Evolutionary conservation across 306 rosid species (phyloP), one percentile per base, ranked within the genome.

Genomic region (Dalbergia oliveri): DNA sequence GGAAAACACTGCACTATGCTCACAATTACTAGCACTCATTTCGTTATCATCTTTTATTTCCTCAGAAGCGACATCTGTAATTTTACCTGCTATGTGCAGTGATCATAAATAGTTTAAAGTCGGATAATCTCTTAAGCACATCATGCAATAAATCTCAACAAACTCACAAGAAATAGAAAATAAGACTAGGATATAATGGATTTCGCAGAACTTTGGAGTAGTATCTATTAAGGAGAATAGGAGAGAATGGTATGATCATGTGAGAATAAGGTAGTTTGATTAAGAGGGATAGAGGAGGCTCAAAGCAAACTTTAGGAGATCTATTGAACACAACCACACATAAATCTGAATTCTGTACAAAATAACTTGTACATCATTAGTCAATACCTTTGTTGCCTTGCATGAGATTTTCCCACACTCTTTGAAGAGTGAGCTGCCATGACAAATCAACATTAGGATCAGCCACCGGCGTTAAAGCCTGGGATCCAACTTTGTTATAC

Each of bases 371-470:
- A 70, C 6, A 65, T 50, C 21, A 81, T 33, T 19, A 60, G 35
- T 59, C 50, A 66, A 44, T 86, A 96, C 99, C 97, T 86, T 84
- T 90, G 62, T 85, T 84, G 41, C 88, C 75, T 86, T 88, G 88
- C 85, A 91, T 84, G 74, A 91, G 90, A 84, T 84, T 93, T 84
- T 95, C 97, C 99, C 99, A 95, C 66, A 87, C 88, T 80, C 84
- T 88, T 86, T 90, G 94, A 86, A 95, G 93, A 69, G 77, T 72
- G 13, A 90, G 83, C 84, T 95, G 99, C 99, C 99, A 93, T 0
- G 98, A 91, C 69, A 96, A 87, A 81, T 96, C 99, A 45, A 90
- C 89, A 45, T 85, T 84, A 76, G 89, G 71, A 68, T 88, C 93
- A 6, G 84, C 41, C 4, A 84, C 43, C 5, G 60, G 78, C 50